Evolutionary conservation across 805 yeast species (phyloP), one percentile per base, ranked within the genome.

Genomic region (Metschnikowia dekortorum): DNA sequence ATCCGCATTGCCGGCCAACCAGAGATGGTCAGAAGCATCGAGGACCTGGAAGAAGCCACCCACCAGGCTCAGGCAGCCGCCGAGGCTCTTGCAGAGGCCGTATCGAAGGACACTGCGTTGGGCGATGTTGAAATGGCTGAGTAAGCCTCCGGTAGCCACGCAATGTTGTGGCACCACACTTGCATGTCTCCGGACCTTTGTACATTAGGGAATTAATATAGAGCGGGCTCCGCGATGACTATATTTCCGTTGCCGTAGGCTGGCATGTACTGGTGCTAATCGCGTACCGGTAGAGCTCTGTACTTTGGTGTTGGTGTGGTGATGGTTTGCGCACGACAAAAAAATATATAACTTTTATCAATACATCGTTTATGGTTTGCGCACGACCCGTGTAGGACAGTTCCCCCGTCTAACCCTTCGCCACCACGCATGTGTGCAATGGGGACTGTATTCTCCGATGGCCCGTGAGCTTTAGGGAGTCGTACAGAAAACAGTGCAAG

Each of bases 1-100:
- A 66, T 70, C 44, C 57, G 59, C 32, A 62, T 69, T 39, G 67
- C 59, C 31, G 59, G 57, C 48, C 39, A 54, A 42, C 46, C 53
- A 22, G 55, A 53, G 26, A 11, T 33, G 11, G 29, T 29, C 28
- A 34, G 46, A 35, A 36, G 28, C 30, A 44, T 44, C 3, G 53
- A 40, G 14, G 47, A 44, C n/a, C 30, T 31, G 36, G 54, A 48
- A 28, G 56, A 52, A 13, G 54, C 50, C 45, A 47, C 54, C 33
- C 55, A 45, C 44, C 30, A 38, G 29, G 50, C 52, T 37, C 50
- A 49, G 43, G 54, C 51, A 13, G 56, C 51, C 26, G 56, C 51
- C 2, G 56, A 50, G 38, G 51, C 57, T 8, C 47, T 44, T 14
- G 58, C 56, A 28, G 49, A 44, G 38, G 54, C 58, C 16, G 54